These are phyloP conservation scores for Jacaranda copaia DNA, from an alignment of 257 asterid species.

Conservation along the genomic window DNA sequence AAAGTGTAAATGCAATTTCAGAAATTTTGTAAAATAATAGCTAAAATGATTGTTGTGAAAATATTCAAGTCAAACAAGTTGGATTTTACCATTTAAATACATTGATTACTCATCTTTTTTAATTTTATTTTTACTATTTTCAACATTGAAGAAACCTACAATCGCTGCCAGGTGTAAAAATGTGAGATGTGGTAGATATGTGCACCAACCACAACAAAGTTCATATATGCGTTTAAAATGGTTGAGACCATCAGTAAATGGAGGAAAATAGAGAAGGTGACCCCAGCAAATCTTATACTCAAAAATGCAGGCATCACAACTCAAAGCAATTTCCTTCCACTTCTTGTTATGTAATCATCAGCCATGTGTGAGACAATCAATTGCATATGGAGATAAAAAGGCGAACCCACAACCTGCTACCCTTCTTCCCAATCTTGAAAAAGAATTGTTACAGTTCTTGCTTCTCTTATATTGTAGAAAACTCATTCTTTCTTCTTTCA, in stretches of 20 bases:
- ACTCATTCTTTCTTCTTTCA: neutral
- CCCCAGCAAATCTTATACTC: conserved; percentile 4
- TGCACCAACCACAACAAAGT: neutral
- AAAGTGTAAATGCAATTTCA: neutral
- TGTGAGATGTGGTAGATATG: conserved; percentile 9
- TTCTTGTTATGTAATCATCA: neutral
- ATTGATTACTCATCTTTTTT: neutral
- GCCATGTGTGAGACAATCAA: neutral
- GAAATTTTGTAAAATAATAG: neutral
- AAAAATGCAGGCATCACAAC: neutral
- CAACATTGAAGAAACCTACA: neutral
- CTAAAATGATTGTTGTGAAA: neutral
- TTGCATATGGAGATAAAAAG: neutral
- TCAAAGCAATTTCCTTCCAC: neutral
- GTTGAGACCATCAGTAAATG: neutral
- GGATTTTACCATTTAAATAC: neutral
- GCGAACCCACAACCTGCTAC: neutral
- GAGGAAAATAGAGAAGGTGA: neutral
- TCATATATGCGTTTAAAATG: conserved; percentile 10
- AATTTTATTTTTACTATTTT: neutral
- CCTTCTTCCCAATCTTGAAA: conserved; percentile 1
- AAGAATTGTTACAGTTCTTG: neutral
- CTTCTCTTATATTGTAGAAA: neutral
- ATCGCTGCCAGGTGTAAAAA: neutral
- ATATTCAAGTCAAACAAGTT: conserved; percentile 18